Conservation (phyloP, 352 stramenopile genomes). For the Globisporangium splendens region DNA sequence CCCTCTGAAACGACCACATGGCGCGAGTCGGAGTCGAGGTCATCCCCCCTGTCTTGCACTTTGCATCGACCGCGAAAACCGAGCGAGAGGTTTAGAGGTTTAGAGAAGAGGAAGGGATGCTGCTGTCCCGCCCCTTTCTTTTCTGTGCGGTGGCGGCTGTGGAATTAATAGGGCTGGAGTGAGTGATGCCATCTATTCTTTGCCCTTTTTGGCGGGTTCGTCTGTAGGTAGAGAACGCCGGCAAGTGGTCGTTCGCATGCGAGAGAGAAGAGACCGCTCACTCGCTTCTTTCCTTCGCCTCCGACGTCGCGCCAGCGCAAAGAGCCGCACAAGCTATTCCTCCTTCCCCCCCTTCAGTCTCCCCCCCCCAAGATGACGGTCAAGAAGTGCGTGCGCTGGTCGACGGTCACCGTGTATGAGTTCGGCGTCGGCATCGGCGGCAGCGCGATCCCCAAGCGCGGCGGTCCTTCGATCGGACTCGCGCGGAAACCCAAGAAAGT, state of each 20-base stretch:
- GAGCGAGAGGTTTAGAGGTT: background rate
- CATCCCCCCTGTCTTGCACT: background rate
- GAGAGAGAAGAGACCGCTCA: background rate
- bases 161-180: background rate
- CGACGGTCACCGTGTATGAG: slow-evolving; percentile 55
- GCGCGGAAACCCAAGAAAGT: slow-evolving; percentile 26
- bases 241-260: background rate
- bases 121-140: background rate
- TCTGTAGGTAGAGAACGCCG: background rate
- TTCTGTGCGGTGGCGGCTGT: background rate
- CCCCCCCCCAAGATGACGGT: slow-evolving; percentile 10
- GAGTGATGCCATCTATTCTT: background rate
- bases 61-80: background rate
- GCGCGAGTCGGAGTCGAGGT: background rate
- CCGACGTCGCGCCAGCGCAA: no score
- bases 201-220: slow-evolving; percentile 1
- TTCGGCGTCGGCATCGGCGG: slow-evolving; percentile 43
- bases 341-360: background rate
- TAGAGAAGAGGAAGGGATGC: background rate
- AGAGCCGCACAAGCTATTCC: background rate
- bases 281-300: background rate
- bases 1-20: background rate
- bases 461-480: slow-evolving; percentile 41
- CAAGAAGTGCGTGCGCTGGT: slow-evolving; percentile 43
- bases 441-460: slow-evolving; percentile 37